A percentile compares a stretch with the other conserved stretches of the same genome.
phyloP scores from a whole-genome alignment of 1,284 basidiomycete species.

The Blastosporella zonata region DNA sequence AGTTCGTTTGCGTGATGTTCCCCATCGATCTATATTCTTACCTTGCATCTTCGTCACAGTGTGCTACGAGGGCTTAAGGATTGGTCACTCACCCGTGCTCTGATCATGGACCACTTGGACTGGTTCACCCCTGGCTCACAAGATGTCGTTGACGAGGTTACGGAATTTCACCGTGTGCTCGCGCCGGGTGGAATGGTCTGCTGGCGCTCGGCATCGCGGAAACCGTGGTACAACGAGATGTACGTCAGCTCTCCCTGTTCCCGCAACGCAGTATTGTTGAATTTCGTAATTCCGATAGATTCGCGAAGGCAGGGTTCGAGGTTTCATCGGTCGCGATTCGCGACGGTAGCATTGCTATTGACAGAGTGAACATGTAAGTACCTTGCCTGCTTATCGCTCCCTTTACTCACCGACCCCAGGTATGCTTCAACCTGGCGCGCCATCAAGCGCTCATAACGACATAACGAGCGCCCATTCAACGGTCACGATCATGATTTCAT shows the following conservation, averaged over 20 bases:
- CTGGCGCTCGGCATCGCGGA: conserved; percentile 69
- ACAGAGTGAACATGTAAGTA: conserved; percentile 33
- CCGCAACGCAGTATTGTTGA: background rate
- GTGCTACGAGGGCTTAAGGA: conserved; percentile 56
- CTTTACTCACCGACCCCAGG: conserved; percentile 17
- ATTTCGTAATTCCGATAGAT: too few relatives aligned
- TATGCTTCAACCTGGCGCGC: conserved; percentile 31
- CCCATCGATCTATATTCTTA: background rate
- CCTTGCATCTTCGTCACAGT: conserved; percentile 31
- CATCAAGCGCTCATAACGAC: conserved; percentile 19
- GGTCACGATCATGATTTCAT: conserved; percentile 38
- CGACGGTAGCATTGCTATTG: conserved; percentile 26
- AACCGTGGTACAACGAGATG: conserved; percentile 74
- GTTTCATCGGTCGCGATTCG: conserved; percentile 28
- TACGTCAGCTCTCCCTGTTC: conserved; percentile 24
- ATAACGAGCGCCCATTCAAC: background rate
- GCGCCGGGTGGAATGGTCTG: conserved; percentile 62
- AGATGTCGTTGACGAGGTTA: conserved; percentile 63
- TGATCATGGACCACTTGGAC: conserved; percentile 83
- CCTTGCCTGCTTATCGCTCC: background rate
- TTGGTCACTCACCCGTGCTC: conserved; percentile 57
- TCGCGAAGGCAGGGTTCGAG: conserved; percentile 27
- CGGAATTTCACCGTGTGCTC: conserved; percentile 62
- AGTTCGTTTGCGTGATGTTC: conserved; percentile 43
- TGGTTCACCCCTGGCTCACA: conserved; percentile 65